Base-by-base conservation (phyloP, 805 yeast genomes). In the Priceomyces haplophilus region DNA sequence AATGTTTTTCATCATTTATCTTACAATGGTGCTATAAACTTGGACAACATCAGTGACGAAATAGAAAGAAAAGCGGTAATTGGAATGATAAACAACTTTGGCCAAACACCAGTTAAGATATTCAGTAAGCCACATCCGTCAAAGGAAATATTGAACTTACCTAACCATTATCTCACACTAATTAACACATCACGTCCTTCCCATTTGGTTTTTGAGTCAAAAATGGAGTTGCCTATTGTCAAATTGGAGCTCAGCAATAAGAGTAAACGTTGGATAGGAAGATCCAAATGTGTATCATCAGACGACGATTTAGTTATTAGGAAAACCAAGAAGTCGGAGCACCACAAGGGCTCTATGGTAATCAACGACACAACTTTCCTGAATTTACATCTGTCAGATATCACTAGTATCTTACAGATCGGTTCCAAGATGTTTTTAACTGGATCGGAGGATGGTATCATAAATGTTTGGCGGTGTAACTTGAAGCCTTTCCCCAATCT, bases 51-150 rank as follows among this genome's bases (percentile, higher is more conserved):
- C 43, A 72, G 78, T 46, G 90, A 88, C 55, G 88, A 81, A 29
- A 72, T 76, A 47, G 95, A 88, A 60, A 74, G 82, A 49, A 70
- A 80, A 30, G 91, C 95, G 1, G 73, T 85, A 2, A 84, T 88
- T 17, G 90, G 95, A 1, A 85, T 85, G 52, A 88, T 88, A 40
- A 93, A 89, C 57, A 88, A 88, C 61, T 88, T 88, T 70, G 97
- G 97, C 0, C 97, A 88, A 57, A 88, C 95, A 0, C 97, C 97
- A 1, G 56, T 76, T 38, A 86, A 84, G 51, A 65, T 89, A 8
- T 87, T 89, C 52, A 67, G 65, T 13, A 75, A 74, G 40, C 83
- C 89, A 0, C 96, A 88, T 59, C 83, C 85, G 1, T 48, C 55
- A 19, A 69, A 73, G 42, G 77, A 68, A 2, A 61, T 63, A 0